phyloP scores from a whole-genome alignment of 192 early-diverging fungal species.

The Coemansia sp. region DNA sequence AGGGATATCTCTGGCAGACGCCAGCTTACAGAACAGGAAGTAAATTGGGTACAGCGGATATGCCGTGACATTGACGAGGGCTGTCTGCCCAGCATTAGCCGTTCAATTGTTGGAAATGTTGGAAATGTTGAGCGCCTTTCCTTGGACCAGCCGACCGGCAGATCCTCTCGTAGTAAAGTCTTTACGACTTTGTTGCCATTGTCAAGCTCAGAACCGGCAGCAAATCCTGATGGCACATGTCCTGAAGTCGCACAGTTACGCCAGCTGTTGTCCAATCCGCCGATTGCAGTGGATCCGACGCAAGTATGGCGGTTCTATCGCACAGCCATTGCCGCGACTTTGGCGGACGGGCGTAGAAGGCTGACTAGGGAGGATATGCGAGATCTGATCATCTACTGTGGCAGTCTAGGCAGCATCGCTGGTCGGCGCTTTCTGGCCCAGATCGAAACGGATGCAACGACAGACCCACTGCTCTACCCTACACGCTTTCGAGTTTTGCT shows the following conservation, averaged over 20 bases:
- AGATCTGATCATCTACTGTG: conserved; percentile 20
- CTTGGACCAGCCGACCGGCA: not conserved
- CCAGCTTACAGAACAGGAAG: conserved; percentile 21
- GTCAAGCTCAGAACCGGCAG: no score
- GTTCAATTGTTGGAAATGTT: not conserved
- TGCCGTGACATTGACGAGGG: conserved; percentile 19
- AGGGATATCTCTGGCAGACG: conserved; percentile 13
- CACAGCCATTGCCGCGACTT: not conserved
- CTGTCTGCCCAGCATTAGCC: not conserved
- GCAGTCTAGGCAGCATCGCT: conserved; percentile 18
- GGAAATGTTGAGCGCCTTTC: not conserved
- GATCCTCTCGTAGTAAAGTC: not conserved
- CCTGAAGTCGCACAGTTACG: conserved; percentile 5
- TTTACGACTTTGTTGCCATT: not conserved
- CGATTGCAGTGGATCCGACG: conserved; percentile 19
- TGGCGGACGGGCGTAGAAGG: not conserved
- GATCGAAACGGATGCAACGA: conserved; percentile 31
- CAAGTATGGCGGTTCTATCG: conserved; percentile 27
- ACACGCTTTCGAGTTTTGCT: conserved; percentile 11
- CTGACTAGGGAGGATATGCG: conserved; percentile 2
- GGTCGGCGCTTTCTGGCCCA: conserved; percentile 29
- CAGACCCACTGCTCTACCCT: conserved; percentile 16
- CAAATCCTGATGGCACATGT: not conserved
- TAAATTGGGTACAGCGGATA: conserved; percentile 17
- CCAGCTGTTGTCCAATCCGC: conserved; percentile 3